phyloP scores from a whole-genome alignment of 768 basidiomycete genomes.

The Russula earlei region DNA sequence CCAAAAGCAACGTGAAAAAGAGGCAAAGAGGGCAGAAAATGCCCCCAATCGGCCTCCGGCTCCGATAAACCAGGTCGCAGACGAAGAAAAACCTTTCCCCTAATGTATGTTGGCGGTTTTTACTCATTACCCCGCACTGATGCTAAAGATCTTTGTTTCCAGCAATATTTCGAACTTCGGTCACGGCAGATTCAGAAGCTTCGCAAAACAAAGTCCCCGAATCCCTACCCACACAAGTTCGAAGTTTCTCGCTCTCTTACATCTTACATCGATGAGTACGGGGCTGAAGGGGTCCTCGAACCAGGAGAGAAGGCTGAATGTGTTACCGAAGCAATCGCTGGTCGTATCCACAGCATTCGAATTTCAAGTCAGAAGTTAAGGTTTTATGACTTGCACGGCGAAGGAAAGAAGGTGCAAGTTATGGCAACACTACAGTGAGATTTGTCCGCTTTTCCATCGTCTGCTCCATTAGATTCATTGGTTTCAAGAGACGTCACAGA shows the following conservation, averaged over 20 bases:
- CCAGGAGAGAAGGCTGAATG: constrained; percentile 57
- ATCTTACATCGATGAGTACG: constrained; percentile 65
- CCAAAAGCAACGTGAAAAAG: constrained; percentile 68
- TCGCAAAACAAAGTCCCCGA: constrained; percentile 73
- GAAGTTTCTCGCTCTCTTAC: constrained; percentile 71
- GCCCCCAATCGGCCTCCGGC: constrained; percentile 43
- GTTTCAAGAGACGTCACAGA: constrained; percentile 50
- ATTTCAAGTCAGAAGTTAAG: constrained; percentile 71
- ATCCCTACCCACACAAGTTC: constrained; percentile 99
- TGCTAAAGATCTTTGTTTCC: constrained; percentile 3
- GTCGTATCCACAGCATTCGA: constrained; percentile 87
- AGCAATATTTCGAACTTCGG: constrained; percentile 98
- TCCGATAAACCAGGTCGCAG: constrained; percentile 30
- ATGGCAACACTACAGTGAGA: constrained; percentile 82
- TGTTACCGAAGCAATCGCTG: constrained; percentile 61
- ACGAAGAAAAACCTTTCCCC: constrained; percentile 85
- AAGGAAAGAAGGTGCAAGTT: constrained; percentile 90
- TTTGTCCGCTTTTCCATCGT: neutral
- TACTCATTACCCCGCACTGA: neutral
- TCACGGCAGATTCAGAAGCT: constrained; percentile 81
- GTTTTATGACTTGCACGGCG: constrained; percentile 92
- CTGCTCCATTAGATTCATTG: neutral
- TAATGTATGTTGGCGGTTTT: constrained; percentile 50
- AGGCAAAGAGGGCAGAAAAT: constrained; percentile 71
- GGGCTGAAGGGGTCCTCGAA: constrained; percentile 57